Evolutionary conservation across 1,284 basidiomycete species (phyloP).

Genomic region (Cystobasidium slooffiae): DNA sequence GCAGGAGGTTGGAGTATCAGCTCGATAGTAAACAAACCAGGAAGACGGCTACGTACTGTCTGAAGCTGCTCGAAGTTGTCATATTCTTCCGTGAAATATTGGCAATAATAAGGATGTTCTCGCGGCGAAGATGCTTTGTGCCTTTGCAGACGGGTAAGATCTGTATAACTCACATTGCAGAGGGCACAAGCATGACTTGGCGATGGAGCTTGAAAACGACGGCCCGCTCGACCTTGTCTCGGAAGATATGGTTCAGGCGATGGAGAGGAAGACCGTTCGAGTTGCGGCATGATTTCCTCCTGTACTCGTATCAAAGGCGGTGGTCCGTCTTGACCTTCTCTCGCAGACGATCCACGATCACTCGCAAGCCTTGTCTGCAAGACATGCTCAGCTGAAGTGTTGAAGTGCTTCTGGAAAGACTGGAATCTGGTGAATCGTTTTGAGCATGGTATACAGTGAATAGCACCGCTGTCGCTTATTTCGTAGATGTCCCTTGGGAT

Average conservation of each 20-base stretch:
- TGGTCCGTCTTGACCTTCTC: conserved; percentile 9
- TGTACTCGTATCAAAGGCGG: conserved; percentile 4
- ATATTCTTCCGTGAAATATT: conserved; percentile 6
- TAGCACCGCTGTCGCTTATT: conserved; percentile 8
- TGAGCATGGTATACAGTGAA: conserved; percentile 6
- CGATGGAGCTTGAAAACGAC: background rate
- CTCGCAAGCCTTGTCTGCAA: background rate
- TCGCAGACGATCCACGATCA: background rate
- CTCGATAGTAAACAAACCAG: too few relatives aligned
- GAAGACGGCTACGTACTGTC: background rate
- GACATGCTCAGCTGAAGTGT: background rate
- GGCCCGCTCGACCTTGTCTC: background rate
- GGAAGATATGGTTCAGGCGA: too few relatives aligned
- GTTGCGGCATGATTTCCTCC: background rate
- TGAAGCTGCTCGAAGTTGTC: conserved; percentile 16
- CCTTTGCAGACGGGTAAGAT: conserved; percentile 21
- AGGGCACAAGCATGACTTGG: background rate
- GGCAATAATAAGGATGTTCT: conserved; percentile 28
- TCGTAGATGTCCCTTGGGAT: conserved; percentile 17
- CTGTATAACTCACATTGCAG: background rate
- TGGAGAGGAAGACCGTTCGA: too few relatives aligned
- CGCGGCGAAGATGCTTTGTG: conserved; percentile 1
- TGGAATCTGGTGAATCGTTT: background rate
- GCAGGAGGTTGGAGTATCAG: background rate
- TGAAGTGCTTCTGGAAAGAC: background rate